Percentiles rank a stretch among this genome's conserved stretches.
These are phyloP conservation scores for Pseudoperonospora humuli DNA, from an alignment of 352 stramenopile species.

Conservation along the genomic window DNA sequence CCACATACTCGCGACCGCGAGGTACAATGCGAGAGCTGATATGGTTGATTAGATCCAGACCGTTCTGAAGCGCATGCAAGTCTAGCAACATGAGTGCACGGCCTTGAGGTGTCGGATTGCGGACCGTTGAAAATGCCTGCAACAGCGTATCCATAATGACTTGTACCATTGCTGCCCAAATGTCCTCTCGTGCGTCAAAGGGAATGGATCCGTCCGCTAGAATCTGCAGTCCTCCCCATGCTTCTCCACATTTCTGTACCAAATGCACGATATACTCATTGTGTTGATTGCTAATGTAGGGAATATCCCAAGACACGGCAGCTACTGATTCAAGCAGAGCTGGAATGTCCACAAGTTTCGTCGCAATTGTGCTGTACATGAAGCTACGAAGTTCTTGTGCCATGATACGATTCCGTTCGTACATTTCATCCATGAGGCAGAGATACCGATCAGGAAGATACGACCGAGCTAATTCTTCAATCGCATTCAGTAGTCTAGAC, in stretches of 20 bases:
- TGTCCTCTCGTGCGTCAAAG: slow-evolving; percentile 54
- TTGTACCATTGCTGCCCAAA: slow-evolving; percentile 80
- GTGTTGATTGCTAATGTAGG: slow-evolving; percentile 55
- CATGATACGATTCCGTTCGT: slow-evolving; percentile 38
- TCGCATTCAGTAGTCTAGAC: slow-evolving; percentile 49
- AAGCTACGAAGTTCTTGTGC: slow-evolving; percentile 53
- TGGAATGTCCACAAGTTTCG: slow-evolving; percentile 34
- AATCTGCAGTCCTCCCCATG: slow-evolving; percentile 68
- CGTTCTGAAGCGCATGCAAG: slow-evolving; percentile 85
- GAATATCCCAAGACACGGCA: slow-evolving; percentile 56
- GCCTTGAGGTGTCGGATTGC: slow-evolving; percentile 90
- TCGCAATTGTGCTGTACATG: slow-evolving; percentile 50
- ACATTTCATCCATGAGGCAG: slow-evolving; percentile 64
- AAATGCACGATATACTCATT: slow-evolving; percentile 78
- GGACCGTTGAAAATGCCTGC: slow-evolving; percentile 85
- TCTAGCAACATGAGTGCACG: slow-evolving; percentile 96
- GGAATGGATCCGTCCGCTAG: slow-evolving; percentile 58
- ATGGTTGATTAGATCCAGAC: slow-evolving; percentile 77
- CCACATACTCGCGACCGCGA: slow-evolving; percentile 57
- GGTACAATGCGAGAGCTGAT: slow-evolving; percentile 40
- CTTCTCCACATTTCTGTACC: slow-evolving; percentile 74
- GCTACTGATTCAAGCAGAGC: slow-evolving; percentile 36
- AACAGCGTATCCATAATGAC: slow-evolving; percentile 87
- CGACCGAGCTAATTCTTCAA: slow-evolving; percentile 53
- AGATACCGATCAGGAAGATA: slow-evolving; percentile 60